Evolutionary conservation across 106 monocot species (phyloP).

Genomic region (Amphibolis antarctica): DNA sequence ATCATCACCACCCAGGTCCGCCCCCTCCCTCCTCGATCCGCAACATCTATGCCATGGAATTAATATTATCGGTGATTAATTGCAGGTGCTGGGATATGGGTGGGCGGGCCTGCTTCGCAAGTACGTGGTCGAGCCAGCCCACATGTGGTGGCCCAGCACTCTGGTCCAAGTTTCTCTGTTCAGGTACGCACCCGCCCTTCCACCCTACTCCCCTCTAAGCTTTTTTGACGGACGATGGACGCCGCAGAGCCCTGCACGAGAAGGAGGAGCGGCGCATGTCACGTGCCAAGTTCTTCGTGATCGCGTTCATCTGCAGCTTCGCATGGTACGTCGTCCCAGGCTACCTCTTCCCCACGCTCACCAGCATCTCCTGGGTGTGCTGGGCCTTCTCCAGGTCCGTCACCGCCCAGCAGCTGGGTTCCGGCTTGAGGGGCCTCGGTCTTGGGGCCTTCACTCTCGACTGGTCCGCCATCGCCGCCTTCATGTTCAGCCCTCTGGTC

Average conservation of each 20-base stretch:
- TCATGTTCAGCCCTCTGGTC: constrained; percentile 54
- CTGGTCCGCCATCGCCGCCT: constrained; percentile 60
- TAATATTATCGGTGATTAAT: constrained; percentile 31
- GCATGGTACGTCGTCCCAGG: constrained; percentile 60
- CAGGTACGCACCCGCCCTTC: constrained; percentile 23
- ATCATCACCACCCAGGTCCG: constrained; percentile 24
- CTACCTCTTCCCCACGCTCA: constrained; percentile 60
- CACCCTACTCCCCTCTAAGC: too few species aligned
- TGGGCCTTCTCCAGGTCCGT: constrained; percentile 61
- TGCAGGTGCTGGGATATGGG: constrained; percentile 20
- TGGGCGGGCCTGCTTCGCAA: constrained; percentile 21
- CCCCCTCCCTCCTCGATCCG: not conserved
- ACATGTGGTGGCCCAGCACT: constrained; percentile 50
- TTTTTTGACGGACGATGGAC: not conserved
- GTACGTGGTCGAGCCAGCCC: constrained; percentile 21
- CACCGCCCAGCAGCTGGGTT: constrained; percentile 73
- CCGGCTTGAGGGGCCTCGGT: constrained; percentile 56
- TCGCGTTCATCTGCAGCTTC: constrained; percentile 64
- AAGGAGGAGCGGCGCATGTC: constrained; percentile 40
- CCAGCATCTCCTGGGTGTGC: constrained; percentile 64
- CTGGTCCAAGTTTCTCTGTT: constrained; percentile 86
- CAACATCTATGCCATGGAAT: too few species aligned
- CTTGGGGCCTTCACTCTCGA: constrained; percentile 62
- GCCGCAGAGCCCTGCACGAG: constrained; percentile 72
- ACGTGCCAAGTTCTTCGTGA: constrained; percentile 66